Conservation (phyloP, 1,284 basidiomycete species). For the Ustilago vetiveriae region DNA sequence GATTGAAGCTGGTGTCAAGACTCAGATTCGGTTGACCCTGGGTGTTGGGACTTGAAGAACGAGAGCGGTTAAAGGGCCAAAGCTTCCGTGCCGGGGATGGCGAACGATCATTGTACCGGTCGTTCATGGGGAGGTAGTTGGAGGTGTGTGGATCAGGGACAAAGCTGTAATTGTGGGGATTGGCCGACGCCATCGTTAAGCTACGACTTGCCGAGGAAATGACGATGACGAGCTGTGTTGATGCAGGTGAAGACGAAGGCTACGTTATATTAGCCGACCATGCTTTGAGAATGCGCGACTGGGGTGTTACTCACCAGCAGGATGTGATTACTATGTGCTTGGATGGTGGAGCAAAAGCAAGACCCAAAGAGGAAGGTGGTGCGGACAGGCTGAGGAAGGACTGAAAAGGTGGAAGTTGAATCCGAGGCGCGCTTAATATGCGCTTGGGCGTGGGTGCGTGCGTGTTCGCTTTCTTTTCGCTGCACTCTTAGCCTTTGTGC, state of each 20-base stretch:
- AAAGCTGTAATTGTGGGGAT: constrained; percentile 23
- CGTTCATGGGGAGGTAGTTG: constrained; percentile 29
- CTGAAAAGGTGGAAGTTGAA: constrained; percentile 33
- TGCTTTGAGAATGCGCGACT: no score
- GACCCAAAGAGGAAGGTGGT: constrained; percentile 13
- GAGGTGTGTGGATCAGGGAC: constrained; percentile 30
- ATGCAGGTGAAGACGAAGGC: background rate
- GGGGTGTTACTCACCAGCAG: background rate
- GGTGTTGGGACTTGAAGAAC: constrained; percentile 42
- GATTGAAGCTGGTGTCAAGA: constrained; percentile 15
- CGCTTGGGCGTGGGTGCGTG: background rate
- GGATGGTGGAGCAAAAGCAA: constrained; percentile 9
- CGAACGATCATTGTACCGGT: constrained; percentile 13
- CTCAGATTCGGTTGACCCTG: constrained; percentile 15
- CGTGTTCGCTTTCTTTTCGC: background rate
- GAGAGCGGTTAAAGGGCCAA: constrained; percentile 52
- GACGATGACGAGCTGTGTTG: constrained; percentile 1
- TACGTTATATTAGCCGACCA: no score
- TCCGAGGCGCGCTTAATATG: constrained; percentile 23
- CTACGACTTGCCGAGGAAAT: no score
- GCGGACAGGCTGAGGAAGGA: no score
- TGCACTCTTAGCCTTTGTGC: no score
- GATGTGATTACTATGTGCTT: background rate
- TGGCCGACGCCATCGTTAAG: constrained; percentile 19
- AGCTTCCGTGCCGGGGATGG: constrained; percentile 33